Percentiles rank a stretch among this genome's conserved stretches.
These are phyloP conservation scores for Hypomontagnella monticulosa DNA, from an alignment of 495 filamentous ascomycete species.

Conservation along the genomic window DNA sequence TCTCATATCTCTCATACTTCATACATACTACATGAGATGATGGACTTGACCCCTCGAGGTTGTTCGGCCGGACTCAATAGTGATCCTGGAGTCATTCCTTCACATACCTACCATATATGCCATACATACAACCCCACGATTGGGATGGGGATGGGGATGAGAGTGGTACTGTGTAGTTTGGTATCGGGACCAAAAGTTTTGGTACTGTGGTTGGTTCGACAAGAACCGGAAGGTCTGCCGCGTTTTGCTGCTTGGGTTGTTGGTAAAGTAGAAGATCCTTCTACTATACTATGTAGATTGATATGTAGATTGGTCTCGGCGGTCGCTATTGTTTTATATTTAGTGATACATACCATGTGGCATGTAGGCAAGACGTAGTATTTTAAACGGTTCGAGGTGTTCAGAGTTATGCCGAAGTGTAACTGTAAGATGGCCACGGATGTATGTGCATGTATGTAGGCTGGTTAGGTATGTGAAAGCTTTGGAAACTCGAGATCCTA, in stretches of 20 bases:
- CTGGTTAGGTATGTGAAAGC: neutral
- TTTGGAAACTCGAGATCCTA: no score
- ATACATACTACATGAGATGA: neutral
- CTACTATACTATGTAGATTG: conserved; percentile 14
- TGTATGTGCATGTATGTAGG: neutral
- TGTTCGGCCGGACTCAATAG: conserved; percentile 4
- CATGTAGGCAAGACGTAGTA: conserved; percentile 15
- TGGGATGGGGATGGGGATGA: neutral
- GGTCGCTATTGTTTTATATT: no score
- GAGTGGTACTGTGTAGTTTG: neutral
- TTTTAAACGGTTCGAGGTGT: conserved; percentile 11
- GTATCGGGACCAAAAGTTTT: conserved; percentile 15
- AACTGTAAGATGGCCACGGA: neutral
- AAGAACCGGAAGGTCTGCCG: conserved; percentile 19
- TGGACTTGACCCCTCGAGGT: conserved; percentile 1
- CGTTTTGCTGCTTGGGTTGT: conserved; percentile 12
- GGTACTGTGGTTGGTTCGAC: conserved; percentile 15
- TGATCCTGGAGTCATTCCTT: neutral
- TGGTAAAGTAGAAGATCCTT: conserved; percentile 28
- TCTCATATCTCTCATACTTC: neutral
- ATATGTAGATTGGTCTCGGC: no score
- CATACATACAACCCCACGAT: conserved; percentile 24
- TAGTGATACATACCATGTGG: no score
- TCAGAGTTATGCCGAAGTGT: conserved; percentile 27
- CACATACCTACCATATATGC: no score